Conservation (phyloP, 1,139 yeast species). For the Candida glucosophila region DNA sequence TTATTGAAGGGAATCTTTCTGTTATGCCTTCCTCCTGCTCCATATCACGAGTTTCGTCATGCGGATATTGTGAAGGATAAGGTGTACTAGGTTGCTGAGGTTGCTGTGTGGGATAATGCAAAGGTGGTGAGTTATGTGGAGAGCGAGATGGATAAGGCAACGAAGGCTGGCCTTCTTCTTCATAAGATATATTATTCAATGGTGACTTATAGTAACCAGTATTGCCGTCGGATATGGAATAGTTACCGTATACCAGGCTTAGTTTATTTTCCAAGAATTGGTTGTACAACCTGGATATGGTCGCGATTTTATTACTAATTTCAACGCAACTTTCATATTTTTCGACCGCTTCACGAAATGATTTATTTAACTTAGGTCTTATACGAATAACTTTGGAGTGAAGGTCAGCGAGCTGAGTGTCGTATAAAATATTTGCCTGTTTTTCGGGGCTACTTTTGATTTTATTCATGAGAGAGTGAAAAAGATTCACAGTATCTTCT, state of each 20-base stretch:
- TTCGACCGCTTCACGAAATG: conserved; percentile 53
- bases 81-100: too few species aligned
- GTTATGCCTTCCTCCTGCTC: too few species aligned
- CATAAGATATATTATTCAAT: too few species aligned
- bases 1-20: too few species aligned
- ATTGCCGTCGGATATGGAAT: conserved; percentile 10
- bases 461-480: conserved; percentile 57
- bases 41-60: too few species aligned
- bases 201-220: too few species aligned
- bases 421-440: conserved; percentile 48
- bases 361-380: conserved; percentile 67
- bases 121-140: too few species aligned
- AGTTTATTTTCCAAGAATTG: conserved; percentile 65
- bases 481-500: conserved; percentile 60
- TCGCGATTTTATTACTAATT: conserved; percentile 73
- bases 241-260: conserved; percentile 36
- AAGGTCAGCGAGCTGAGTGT: conserved; percentile 52
- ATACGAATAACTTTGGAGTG: conserved; percentile 57
- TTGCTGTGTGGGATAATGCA: too few species aligned
- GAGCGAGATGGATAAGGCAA: too few species aligned
- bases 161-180: too few species aligned
- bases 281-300: conserved; percentile 74
- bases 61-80: too few species aligned
- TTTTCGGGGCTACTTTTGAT: conserved; percentile 40
- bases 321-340: conserved; percentile 68